Base-by-base conservation (phyloP, 192 early-diverging fungal species). In the Allomyces macrogynus region DNA sequence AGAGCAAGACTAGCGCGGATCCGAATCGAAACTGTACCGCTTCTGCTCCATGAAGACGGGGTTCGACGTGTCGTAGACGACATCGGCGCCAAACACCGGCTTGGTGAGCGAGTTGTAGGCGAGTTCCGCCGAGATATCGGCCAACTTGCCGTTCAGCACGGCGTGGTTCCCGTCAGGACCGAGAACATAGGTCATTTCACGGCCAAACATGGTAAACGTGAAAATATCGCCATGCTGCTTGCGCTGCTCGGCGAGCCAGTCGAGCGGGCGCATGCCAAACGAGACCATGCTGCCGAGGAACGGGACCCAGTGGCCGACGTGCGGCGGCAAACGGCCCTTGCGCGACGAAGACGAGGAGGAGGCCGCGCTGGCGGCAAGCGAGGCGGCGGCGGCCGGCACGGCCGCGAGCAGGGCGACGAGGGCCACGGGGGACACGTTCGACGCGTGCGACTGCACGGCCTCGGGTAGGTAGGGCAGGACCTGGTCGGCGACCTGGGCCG, bases 1-100 rank as follows among this genome's bases (percentile, higher is more conserved):
- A 27, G 43, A 23, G 43, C 43, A 61, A 27, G 7, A 40, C 7
- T 16, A 63, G 9, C 54, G 42, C 23, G 24, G n/a, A 24, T 61
- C n/a, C 61, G 12, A 72, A 73, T 20, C 9, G 44, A 70, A 25
- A 24, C n/a, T 65, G 62, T 70, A 84, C 87, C 78, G 92, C 80
- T 98, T 98, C 77, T 98, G 95, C 77, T 98, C 92, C 93, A 98
- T 95, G 67, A 98, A 85, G 62, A 91, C 79, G 43, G 81, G 67
- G 75, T 95, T 93, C 25, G 82, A 84, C 60, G 90, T 90, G 74
- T 98, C 95, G 78, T 98, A 98, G 32, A 98, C 95, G 60, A 98
- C 93, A 54, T 88, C 92, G 65, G 75, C 77, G 64, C 95, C 95
- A 76, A 98, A 98, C 43, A 96, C 92, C 10, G 89, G 90, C 61